Percentiles rank a stretch among this genome's conserved stretches.
Conservation (phyloP, 768 basidiomycete species). For the Floccularia luteovirens region DNA sequence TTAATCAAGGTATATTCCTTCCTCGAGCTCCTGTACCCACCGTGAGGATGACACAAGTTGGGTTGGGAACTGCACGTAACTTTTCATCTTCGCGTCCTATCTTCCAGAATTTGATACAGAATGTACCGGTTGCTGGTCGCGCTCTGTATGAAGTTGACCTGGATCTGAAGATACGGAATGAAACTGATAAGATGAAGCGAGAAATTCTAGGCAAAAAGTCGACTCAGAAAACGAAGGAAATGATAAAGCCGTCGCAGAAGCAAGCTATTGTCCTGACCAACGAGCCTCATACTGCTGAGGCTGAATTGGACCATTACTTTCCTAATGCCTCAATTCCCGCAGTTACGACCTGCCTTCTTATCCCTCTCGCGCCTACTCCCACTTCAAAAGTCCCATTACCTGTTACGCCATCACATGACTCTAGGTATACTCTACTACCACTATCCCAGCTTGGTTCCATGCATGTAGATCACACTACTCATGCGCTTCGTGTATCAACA, state of each 20-base stretch:
- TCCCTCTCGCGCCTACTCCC: conserved; percentile 75
- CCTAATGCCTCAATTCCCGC: conserved; percentile 20
- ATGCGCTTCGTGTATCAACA: conserved; percentile 57
- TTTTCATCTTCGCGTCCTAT: conserved; percentile 69
- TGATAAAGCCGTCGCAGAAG: conserved; percentile 19
- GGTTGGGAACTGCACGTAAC: conserved; percentile 68
- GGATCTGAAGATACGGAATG: conserved; percentile 48
- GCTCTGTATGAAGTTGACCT: conserved; percentile 71
- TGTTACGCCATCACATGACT: conserved; percentile 7
- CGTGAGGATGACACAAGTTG: conserved; percentile 57
- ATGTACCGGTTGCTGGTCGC: conserved; percentile 70
- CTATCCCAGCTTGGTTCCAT: conserved; percentile 41
- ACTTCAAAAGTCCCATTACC: conserved; percentile 56
- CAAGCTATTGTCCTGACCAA: too few relatives aligned
- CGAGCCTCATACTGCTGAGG: conserved; percentile 10
- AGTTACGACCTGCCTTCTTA: conserved; percentile 60
- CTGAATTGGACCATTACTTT: conserved; percentile 59
- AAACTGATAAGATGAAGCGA: conserved; percentile 20
- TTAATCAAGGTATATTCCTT: conserved; percentile 33
- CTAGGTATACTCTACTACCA: conserved; percentile 32
- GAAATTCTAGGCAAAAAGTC: conserved; percentile 14
- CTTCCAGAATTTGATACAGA: conserved; percentile 75
- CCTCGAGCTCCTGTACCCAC: conserved; percentile 43
- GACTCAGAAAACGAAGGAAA: conserved; percentile 21
- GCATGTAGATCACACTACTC: conserved; percentile 45